Conservation (phyloP, 73 alveolate species). For the Paramecium octaurelia region DNA sequence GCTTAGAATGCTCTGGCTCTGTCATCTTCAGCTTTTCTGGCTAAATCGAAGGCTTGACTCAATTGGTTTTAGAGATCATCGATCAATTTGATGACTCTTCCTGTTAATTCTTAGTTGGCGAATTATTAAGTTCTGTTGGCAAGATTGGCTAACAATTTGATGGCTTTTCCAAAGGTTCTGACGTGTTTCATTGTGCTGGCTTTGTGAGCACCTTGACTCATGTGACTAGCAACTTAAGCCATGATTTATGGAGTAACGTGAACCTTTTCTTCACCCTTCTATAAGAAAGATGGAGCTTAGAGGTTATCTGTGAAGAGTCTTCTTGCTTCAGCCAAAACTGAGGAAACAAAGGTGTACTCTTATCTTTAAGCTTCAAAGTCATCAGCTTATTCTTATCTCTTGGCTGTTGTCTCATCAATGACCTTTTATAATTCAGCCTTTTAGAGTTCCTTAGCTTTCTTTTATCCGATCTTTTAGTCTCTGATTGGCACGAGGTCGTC, state of each 20-base stretch:
- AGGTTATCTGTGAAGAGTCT: slow-evolving; percentile 62
- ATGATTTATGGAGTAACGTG: slow-evolving; percentile 35
- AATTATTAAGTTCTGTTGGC: slow-evolving; percentile 24
- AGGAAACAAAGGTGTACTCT: slow-evolving; percentile 47
- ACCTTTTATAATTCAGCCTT: slow-evolving; percentile 45
- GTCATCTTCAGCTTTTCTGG: slow-evolving; percentile 58
- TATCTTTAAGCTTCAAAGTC: slow-evolving; percentile 46
- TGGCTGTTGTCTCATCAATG: slow-evolving; percentile 29
- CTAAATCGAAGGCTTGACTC: slow-evolving; percentile 47
- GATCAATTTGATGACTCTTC: slow-evolving; percentile 40
- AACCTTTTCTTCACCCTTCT: background rate
- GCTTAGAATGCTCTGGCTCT: slow-evolving; percentile 37
- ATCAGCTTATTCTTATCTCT: slow-evolving; percentile 8
- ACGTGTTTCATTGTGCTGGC: slow-evolving; percentile 57
- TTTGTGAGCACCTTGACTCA: slow-evolving; percentile 51
- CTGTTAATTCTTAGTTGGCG: slow-evolving; percentile 38
- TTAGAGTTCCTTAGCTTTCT: background rate
- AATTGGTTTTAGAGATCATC: slow-evolving; percentile 60
- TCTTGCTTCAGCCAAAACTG: slow-evolving; percentile 60
- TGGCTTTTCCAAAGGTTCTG: slow-evolving; percentile 52
- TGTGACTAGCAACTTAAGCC: slow-evolving; percentile 58
- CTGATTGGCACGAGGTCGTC: slow-evolving; percentile 18
- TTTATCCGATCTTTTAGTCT: slow-evolving; percentile 30
- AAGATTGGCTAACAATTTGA: slow-evolving; percentile 34
- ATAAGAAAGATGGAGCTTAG: slow-evolving; percentile 54